Evolutionary conservation across 2,329 filamentous ascomycete species (phyloP), one percentile per base, ranked within the genome.

Genomic region (Dactylonectria estremocensis): DNA sequence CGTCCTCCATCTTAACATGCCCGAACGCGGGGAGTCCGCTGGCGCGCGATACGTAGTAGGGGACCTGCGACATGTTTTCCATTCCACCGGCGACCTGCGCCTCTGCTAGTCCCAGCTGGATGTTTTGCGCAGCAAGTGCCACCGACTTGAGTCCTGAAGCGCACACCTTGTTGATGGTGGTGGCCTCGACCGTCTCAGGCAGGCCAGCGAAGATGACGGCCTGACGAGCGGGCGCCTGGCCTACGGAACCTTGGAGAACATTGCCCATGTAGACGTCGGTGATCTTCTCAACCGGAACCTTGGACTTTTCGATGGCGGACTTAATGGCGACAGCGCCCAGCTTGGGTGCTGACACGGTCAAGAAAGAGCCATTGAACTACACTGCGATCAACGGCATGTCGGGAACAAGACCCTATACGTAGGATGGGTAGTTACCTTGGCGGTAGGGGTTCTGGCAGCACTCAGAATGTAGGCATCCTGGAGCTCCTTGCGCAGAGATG

Each of bases 211-310:
- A 95, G 67, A 98, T 92, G 72, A 90, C 86, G 11, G 96, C 96
- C 84, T 99, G 96, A 55, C 96, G 91, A 22, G 96, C 95, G 2
- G 96, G 96, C 0, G 96, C 90, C 83, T 99, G 96, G 52, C 96
- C 96, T 6, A 96, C 88, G 18, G 89, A 89, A 50, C 88, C 95
- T 80, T 95, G 92, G 46, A 98, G 88, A 10, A 98, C 96, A 77
- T 98, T 97, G 79, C 96, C 96, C 93, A 98, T 97, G 85, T 98
- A 98, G 16, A 98, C 94, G 82, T 97, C 93, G 70, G 92, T 93
- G 77, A 98, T 94, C 79, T 92, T 93, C 37, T 92, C 90, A 59
- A 90, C 81, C 2, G 96, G 95, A 7, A 98, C 88, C 71, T 90
- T 91, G 59, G 95, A 97, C 82, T 96, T 97, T 74, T 92, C 89